Evolutionary conservation across 495 filamentous ascomycete species (phyloP).

Genomic region (Annulohypoxylon moriforme): DNA sequence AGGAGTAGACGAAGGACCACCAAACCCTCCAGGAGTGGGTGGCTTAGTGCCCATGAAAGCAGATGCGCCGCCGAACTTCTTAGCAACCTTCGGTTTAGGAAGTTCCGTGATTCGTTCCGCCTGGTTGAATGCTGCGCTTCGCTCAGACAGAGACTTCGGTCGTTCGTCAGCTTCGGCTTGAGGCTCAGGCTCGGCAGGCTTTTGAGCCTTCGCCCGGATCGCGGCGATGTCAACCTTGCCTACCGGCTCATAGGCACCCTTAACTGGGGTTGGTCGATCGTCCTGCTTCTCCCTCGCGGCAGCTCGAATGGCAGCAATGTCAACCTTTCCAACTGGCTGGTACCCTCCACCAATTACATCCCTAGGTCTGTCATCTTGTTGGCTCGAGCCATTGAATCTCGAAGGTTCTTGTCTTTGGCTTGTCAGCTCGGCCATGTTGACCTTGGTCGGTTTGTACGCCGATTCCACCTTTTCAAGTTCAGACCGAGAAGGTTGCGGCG

Average conservation of each 20-base stretch:
- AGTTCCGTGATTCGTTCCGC: conserved; percentile 86
- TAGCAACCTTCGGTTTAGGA: conserved; percentile 93
- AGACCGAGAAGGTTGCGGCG: conserved; percentile 84
- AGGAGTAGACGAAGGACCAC: conserved; percentile 59
- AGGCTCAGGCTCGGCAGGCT: conserved; percentile 58
- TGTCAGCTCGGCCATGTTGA: conserved; percentile 82
- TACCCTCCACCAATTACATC: conserved; percentile 91
- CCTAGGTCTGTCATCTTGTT: conserved; percentile 52
- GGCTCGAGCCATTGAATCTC: conserved; percentile 57
- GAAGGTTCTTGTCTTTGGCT: conserved; percentile 74
- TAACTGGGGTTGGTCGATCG: conserved; percentile 83
- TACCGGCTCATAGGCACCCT: conserved; percentile 91
- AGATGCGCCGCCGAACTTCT: conserved; percentile 79
- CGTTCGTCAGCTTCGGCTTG: conserved; percentile 59
- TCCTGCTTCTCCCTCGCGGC: conserved; percentile 78
- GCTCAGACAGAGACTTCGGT: conserved; percentile 71
- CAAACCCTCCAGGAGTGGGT: conserved; percentile 75
- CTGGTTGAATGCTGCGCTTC: conserved; percentile 71
- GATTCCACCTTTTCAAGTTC: conserved; percentile 93
- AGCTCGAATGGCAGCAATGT: conserved; percentile 87
- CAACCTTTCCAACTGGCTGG: conserved; percentile 94
- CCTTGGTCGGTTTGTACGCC: conserved; percentile 93
- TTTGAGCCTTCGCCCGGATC: conserved; percentile 83
- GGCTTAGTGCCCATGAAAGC: conserved; percentile 89
- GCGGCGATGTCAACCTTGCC: conserved; percentile 96